Evolutionary conservation across 352 stramenopile species (phyloP).

Genomic region (Phytopythium chamaehyphon): DNA sequence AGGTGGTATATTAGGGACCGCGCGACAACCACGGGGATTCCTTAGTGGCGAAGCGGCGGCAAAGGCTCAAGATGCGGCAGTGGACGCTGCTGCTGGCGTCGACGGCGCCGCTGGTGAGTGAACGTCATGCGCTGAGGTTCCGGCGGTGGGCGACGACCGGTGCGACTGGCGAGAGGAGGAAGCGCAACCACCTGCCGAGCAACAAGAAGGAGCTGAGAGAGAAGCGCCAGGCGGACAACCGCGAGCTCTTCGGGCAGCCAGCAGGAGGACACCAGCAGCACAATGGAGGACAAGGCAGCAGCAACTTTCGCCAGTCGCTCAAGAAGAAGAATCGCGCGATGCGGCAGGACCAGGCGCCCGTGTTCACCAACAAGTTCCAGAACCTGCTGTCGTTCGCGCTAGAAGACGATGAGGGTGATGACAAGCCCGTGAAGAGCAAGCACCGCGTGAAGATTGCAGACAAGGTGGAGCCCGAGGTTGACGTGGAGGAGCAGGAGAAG

Average conservation of each 20-base stretch:
- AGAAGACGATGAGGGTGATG: slow-evolving; percentile 24
- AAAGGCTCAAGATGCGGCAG: slow-evolving; percentile 22
- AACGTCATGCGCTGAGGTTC: slow-evolving; percentile 1
- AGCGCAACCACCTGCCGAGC: slow-evolving; percentile 51
- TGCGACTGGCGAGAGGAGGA: slow-evolving; percentile 50
- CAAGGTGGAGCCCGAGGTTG: slow-evolving; percentile 6
- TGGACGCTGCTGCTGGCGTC: slow-evolving; percentile 35
- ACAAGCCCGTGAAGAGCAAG: slow-evolving; percentile 13
- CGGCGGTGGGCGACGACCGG: too few species aligned
- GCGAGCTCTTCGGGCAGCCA: background rate
- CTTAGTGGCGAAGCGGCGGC: too few species aligned
- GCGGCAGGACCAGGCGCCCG: slow-evolving; percentile 19
- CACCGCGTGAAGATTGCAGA: too few species aligned
- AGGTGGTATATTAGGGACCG: background rate
- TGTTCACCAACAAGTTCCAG: slow-evolving; percentile 85
- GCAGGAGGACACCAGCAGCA: too few species aligned
- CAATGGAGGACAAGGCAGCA: too few species aligned
- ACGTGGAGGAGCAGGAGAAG: slow-evolving; percentile 11
- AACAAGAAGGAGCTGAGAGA: slow-evolving; percentile 23
- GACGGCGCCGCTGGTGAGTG: background rate
- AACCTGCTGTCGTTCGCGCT: slow-evolving; percentile 77
- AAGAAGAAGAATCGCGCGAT: slow-evolving; percentile 18
- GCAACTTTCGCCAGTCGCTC: slow-evolving; percentile 8
- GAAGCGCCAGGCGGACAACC: slow-evolving; percentile 7
- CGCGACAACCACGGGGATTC: background rate